phyloP scores from a whole-genome alignment of 176 grass and related monocot genomes.

The Sorghum bicolor region Sorghum_bicolor_NCBIv3 NC_012871.2:59579001-59579500 shows the following conservation, averaged over 20 bases:
- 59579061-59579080: not conserved
- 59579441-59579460: not conserved
- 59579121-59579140: no score
- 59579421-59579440: not conserved
- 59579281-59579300: no score
- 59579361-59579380: not conserved
- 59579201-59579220: no score
- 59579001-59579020: not conserved
- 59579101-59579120: no score
- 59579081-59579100: not conserved
- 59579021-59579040: not conserved
- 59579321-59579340: not conserved
- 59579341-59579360: not conserved
- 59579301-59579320: no score
- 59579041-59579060: not conserved
- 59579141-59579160: no score
- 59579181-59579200: no score
- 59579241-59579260: no score
- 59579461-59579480: not conserved
- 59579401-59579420: not conserved
- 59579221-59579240: no score
- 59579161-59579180: no score
- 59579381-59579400: no score
- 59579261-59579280: no score
- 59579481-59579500: not conserved